A percentile compares a stretch with the other conserved stretches of the same genome.
phyloP scores from a whole-genome alignment of 2,329 filamentous ascomycete species.

The Alternaria sp. region DNA sequence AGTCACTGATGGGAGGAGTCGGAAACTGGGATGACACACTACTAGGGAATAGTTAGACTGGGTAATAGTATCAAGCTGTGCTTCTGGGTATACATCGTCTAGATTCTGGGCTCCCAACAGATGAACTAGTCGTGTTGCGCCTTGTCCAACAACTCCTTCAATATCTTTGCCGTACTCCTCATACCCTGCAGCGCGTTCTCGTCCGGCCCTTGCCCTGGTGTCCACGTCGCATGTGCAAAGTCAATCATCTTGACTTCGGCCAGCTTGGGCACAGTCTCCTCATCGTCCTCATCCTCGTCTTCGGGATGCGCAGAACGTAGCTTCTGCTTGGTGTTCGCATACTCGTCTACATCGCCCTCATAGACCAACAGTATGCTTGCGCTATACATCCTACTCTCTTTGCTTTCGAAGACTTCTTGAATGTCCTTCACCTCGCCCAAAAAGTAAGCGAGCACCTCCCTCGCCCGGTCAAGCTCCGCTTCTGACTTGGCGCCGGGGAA shows the following conservation, averaged over 20 bases:
- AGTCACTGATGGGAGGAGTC: constrained; percentile 21
- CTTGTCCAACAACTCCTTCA: constrained; percentile 64
- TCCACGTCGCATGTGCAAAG: constrained; percentile 91
- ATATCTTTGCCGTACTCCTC: constrained; percentile 71
- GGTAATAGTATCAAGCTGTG: background rate
- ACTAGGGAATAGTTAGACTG: background rate
- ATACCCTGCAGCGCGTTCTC: constrained; percentile 82
- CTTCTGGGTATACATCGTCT: background rate
- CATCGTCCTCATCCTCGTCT: constrained; percentile 55
- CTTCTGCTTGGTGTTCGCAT: constrained; percentile 53
- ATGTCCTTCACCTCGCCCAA: constrained; percentile 60
- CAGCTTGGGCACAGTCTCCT: constrained; percentile 64
- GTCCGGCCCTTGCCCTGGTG: constrained; percentile 80
- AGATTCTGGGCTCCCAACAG: background rate
- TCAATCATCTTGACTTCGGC: constrained; percentile 89
- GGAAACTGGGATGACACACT: constrained; percentile 2
- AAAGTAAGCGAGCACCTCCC: constrained; percentile 55
- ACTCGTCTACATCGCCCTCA: constrained; percentile 65
- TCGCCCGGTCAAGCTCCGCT: constrained; percentile 45
- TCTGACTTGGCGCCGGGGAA: constrained; percentile 43
- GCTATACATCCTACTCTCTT: constrained; percentile 72
- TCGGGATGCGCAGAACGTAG: constrained; percentile 29
- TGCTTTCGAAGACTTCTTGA: constrained; percentile 62
- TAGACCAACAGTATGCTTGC: constrained; percentile 70
- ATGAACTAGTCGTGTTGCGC: constrained; percentile 26